phyloP scores from a whole-genome alignment of 1,139 yeast species.

The Pichia sp. region DNA sequence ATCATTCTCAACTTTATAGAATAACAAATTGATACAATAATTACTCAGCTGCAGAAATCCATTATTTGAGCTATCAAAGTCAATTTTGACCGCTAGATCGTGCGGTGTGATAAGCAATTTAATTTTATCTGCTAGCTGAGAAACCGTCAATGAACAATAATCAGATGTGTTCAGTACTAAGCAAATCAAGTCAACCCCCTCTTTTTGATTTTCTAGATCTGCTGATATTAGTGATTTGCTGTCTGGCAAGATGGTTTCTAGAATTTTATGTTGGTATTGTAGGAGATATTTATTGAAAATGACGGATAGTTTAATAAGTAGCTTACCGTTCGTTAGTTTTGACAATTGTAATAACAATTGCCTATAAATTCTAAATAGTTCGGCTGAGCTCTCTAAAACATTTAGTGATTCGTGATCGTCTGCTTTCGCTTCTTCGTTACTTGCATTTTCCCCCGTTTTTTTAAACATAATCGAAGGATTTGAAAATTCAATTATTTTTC shows the following conservation, averaged over 20 bases:
- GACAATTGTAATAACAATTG: slow-evolving; percentile 67
- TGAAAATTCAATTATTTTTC: slow-evolving; percentile 54
- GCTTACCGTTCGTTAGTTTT: slow-evolving; percentile 62
- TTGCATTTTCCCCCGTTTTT: slow-evolving; percentile 29
- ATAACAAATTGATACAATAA: slow-evolving; percentile 46
- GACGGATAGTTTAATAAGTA: slow-evolving; percentile 53
- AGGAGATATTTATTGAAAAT: slow-evolving; percentile 62
- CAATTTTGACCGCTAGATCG: slow-evolving; percentile 29
- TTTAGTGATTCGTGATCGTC: slow-evolving; percentile 16
- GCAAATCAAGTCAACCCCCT: slow-evolving; percentile 60
- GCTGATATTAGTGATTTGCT: slow-evolving; percentile 29
- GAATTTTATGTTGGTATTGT: slow-evolving; percentile 54
- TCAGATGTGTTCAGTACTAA: slow-evolving; percentile 83
- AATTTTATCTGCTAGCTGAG: slow-evolving; percentile 66
- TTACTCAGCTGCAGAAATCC: slow-evolving; percentile 52
- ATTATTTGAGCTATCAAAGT: slow-evolving; percentile 51
- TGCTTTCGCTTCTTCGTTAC: slow-evolving; percentile 17
- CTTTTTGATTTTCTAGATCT: slow-evolving; percentile 28
- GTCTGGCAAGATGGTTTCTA: slow-evolving; percentile 52
- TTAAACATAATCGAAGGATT: slow-evolving; percentile 37
- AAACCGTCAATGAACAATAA: slow-evolving; percentile 70
- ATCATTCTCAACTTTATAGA: slow-evolving; percentile 53
- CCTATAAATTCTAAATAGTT: slow-evolving; percentile 70
- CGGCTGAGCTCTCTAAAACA: slow-evolving; percentile 60
- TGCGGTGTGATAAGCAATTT: slow-evolving; percentile 34